Evolutionary conservation across 306 rosid species (phyloP).

Genomic region (Rosa multiflora): DNA sequence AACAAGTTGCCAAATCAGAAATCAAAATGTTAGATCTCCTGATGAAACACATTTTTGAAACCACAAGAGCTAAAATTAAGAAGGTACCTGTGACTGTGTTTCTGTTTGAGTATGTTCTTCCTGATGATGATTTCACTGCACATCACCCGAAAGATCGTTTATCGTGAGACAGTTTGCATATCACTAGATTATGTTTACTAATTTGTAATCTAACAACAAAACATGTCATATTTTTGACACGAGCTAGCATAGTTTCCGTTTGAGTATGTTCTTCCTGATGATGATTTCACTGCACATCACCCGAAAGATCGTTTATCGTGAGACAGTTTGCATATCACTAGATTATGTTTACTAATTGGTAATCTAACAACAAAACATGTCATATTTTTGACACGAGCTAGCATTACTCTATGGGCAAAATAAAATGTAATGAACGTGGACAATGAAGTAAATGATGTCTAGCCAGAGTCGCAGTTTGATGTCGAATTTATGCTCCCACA

Average conservation of each 20-base stretch:
- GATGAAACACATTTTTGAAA: neutral
- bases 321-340: neutral
- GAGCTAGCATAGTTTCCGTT: neutral
- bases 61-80: neutral
- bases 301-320: neutral
- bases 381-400: neutral
- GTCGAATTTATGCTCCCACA: constrained; percentile 76
- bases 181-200: neutral
- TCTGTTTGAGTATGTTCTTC: constrained; percentile 27
- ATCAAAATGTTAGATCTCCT: neutral
- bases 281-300: constrained; percentile 38
- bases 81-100: constrained; percentile 42
- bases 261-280: constrained; percentile 39
- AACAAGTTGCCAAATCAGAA: constrained; percentile 4
- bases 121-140: constrained; percentile 47
- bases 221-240: neutral
- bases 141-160: neutral
- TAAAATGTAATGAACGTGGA: neutral
- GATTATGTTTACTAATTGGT: neutral
- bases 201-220: neutral
- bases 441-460: neutral
- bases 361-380: neutral
- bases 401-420: neutral
- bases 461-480: constrained; percentile 84
- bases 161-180: neutral